Evolutionary conservation across 1,284 basidiomycete species (phyloP), one percentile per base, ranked within the genome.

Genomic region (Microstroma glucosiphilum): DNA sequence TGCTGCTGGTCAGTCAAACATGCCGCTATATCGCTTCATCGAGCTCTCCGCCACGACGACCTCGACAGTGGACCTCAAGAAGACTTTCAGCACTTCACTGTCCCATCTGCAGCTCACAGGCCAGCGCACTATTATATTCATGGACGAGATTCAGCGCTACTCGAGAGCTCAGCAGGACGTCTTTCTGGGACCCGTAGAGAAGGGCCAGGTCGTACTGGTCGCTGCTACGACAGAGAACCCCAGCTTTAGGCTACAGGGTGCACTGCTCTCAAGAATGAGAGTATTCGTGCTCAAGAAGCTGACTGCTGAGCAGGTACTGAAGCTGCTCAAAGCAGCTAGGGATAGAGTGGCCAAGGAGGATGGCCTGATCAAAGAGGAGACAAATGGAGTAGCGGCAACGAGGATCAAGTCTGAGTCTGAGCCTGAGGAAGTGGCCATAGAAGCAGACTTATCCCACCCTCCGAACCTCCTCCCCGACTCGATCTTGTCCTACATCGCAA

Each of bases 201-300:
- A 61, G 56, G 66, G 76, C 6, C 62, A 68, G 60, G 60, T 69
- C 37, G 66, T 73, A 83, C 82, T 93, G 41, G 86, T 94, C 65
- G 90, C 90, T 17, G 91, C 91, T 0, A 94, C 91, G 1, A 94
- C 91, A 0, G 91, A 94, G 79, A 94, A 94, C 72, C 91, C 91
- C 0, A 91, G 89, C 0, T 94, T 93, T 82, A 90, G 72, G 1
- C 54, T 76, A 86, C 57, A 85, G 85, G 41, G 89, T 49, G 76
- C 90, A 3, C 81, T 92, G 42, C 81, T 92, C 43, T 90, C 88
- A 71, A 85, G 90, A 54, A 90, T 90, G 79, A 85, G 89, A n/a
- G 79, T 82, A 13, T 78, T 78, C 40, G 72, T 78, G 8, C 68
- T 78, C 7, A 64, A 64, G 42, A 78, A 75, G 61, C 63, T 72